These are phyloP conservation scores for Xylariaceae sp. DNA, from an alignment of 2,329 filamentous ascomycete genomes.

Conservation along the genomic window DNA sequence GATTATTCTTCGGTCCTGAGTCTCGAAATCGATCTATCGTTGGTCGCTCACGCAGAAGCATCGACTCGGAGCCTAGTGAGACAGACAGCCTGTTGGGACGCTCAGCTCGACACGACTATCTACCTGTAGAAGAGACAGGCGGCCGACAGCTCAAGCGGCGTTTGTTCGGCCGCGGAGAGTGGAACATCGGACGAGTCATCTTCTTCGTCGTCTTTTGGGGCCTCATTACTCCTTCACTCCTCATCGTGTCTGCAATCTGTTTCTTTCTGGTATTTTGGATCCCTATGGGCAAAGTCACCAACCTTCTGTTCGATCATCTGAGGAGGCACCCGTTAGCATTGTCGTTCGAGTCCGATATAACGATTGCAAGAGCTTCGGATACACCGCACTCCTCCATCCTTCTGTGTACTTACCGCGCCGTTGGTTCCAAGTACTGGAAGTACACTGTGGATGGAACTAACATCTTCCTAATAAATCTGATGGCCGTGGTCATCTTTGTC, in stretches of 20 bases:
- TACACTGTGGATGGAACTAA: constrained; percentile 98
- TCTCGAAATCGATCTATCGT: constrained; percentile 70
- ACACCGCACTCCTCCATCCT: constrained; percentile 81
- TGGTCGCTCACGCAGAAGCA: constrained; percentile 80
- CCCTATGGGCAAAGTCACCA: constrained; percentile 94
- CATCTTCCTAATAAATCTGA: constrained; percentile 97
- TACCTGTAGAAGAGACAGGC: constrained; percentile 31
- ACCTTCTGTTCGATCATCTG: constrained; percentile 86
- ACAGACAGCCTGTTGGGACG: constrained; percentile 82
- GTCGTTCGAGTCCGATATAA: constrained; percentile 85
- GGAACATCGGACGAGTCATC: constrained; percentile 90
- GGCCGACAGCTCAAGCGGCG: constrained; percentile 66
- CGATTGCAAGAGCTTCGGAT: constrained; percentile 67
- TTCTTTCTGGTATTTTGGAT: constrained; percentile 98
- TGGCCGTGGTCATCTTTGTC: constrained; percentile 88
- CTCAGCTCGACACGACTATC: constrained; percentile 49
- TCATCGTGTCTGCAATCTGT: constrained; percentile 82
- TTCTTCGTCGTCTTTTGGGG: constrained; percentile 98
- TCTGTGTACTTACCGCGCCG: constrained; percentile 94
- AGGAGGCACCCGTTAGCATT: constrained; percentile 88
- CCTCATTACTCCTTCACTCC: constrained; percentile 79
- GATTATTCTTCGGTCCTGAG: constrained; percentile 90
- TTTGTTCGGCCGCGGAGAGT: constrained; percentile 91
- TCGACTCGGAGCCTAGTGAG: constrained; percentile 81
- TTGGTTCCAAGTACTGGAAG: constrained; percentile 96